Conservation (phyloP, 1,139 yeast genomes). For the Barnettozyma hawaiiensis region DNA sequence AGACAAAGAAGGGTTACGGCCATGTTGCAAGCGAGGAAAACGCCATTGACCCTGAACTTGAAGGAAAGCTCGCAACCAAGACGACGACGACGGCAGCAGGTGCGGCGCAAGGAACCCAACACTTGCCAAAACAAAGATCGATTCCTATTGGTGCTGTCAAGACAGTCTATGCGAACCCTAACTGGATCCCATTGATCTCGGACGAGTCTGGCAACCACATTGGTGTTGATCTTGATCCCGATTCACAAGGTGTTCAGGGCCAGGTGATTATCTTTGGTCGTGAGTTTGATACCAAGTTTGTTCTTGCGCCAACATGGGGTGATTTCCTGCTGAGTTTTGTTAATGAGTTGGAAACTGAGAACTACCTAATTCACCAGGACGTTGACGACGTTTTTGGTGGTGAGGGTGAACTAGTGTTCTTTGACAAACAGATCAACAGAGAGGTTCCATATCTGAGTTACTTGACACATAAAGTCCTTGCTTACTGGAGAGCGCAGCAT, state of each 20-base stretch:
- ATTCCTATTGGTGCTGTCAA: conserved; percentile 72
- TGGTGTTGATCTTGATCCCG: conserved; percentile 87
- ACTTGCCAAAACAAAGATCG: conserved; percentile 58
- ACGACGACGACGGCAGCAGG: too few species aligned
- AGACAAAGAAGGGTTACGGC: conserved; percentile 25
- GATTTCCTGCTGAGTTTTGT: conserved; percentile 76
- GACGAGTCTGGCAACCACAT: conserved; percentile 88
- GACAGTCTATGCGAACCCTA: conserved; percentile 72
- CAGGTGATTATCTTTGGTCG: conserved; percentile 86
- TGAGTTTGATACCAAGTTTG: conserved; percentile 80
- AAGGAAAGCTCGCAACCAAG: conserved; percentile 11
- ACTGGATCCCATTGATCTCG: conserved; percentile 87
- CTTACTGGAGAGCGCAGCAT: conserved; percentile 22
- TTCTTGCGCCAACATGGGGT: conserved; percentile 77
- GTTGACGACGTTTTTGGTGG: conserved; percentile 56
- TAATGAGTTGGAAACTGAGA: conserved; percentile 75
- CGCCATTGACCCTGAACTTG: conserved; percentile 24
- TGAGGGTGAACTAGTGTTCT: conserved; percentile 68
- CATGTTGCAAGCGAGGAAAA: conserved; percentile 24
- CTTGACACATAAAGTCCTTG: conserved; percentile 40
- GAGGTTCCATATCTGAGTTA: conserved; percentile 64
- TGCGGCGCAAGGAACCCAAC: conserved; percentile 25
- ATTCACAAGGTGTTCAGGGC: conserved; percentile 66
- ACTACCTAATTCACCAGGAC: conserved; percentile 52
- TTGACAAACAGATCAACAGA: conserved; percentile 43